Percentiles rank a stretch among this genome's conserved stretches.
These are phyloP conservation scores for Scutellaria baicalensis DNA, from an alignment of 257 asterid genomes.

Conservation along the genomic window DNA sequence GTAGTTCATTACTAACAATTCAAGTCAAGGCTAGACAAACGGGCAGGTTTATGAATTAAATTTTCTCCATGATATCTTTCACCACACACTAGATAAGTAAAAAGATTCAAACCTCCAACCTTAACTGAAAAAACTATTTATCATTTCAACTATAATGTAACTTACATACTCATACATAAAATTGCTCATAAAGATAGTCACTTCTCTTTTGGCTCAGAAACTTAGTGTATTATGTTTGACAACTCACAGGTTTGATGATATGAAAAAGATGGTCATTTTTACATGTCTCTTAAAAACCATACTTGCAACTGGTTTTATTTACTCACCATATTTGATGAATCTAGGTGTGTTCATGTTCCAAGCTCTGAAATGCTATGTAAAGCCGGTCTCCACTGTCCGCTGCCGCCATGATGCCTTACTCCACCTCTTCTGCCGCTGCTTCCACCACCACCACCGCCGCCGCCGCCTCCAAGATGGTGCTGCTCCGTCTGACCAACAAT, in stretches of 20 bases:
- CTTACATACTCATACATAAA: too few relatives aligned
- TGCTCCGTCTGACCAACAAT: neutral
- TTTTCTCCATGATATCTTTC: too few relatives aligned
- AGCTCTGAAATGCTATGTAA: conserved; percentile 33
- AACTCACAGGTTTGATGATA: neutral
- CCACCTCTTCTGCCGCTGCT: conserved; percentile 1
- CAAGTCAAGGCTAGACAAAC: too few relatives aligned
- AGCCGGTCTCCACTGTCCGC: conserved; percentile 43
- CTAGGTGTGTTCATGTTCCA: conserved; percentile 15
- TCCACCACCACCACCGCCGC: neutral
- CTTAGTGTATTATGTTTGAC: too few relatives aligned
- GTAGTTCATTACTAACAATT: too few relatives aligned
- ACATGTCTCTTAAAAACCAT: neutral
- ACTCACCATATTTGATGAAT: neutral
- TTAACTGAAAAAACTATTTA: too few relatives aligned
- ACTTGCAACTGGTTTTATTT: neutral
- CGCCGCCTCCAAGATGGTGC: neutral
- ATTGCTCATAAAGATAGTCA: too few relatives aligned
- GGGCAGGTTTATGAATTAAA: too few relatives aligned
- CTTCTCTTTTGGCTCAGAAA: too few relatives aligned
- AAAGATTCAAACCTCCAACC: too few relatives aligned
- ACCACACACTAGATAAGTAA: too few relatives aligned
- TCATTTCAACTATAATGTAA: too few relatives aligned
- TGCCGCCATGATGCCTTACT: conserved; percentile 16
- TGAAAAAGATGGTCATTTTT: neutral